A percentile compares a stretch with the other conserved stretches of the same genome.
These are phyloP conservation scores for Venturia oleaginea DNA, from an alignment of 2,329 filamentous ascomycete species.

Conservation along the genomic window DNA sequence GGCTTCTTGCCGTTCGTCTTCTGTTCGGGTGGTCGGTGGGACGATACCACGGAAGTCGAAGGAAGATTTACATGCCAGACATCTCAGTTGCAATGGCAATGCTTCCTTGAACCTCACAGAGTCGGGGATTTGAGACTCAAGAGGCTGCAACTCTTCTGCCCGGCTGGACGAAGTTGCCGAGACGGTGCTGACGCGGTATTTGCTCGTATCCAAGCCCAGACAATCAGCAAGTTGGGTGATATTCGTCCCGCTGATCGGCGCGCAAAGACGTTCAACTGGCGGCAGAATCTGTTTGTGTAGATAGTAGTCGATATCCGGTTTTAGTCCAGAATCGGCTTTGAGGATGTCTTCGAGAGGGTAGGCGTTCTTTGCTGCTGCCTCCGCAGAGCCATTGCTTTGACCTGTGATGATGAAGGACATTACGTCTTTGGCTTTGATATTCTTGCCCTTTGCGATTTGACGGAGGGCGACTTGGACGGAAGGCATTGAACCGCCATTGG, in stretches of 20 bases:
- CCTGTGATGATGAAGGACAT: constrained; percentile 91
- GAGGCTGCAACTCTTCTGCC: constrained; percentile 64
- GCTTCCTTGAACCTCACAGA: constrained; percentile 80
- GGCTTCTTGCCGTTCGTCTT: constrained; percentile 36
- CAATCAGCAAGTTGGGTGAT: constrained; percentile 84
- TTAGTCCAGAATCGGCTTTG: constrained; percentile 64
- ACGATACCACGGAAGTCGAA: constrained; percentile 70
- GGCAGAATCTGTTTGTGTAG: constrained; percentile 97
- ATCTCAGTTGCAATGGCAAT: constrained; percentile 65
- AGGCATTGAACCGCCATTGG: constrained; percentile 89
- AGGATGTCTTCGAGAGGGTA: constrained; percentile 78
- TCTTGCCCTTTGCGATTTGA: constrained; percentile 78
- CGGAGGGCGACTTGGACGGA: constrained; percentile 92
- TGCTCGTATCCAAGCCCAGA: constrained; percentile 79
- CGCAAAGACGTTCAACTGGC: constrained; percentile 93
- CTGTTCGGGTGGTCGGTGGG: constrained; percentile 20
- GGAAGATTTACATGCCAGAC: constrained; percentile 65
- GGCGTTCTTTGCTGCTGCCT: constrained; percentile 77
- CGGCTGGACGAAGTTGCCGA: constrained; percentile 43
- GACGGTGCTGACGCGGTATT: constrained; percentile 65
- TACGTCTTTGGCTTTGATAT: constrained; percentile 85
- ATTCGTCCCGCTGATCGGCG: constrained; percentile 89
- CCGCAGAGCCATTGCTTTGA: constrained; percentile 50
- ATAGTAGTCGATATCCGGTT: constrained; percentile 95
- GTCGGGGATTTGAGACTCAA: constrained; percentile 92